Evolutionary conservation across 441 rosid species (phyloP), one percentile per base, ranked within the genome.

Genomic region (Flueggea neowawraea): DNA sequence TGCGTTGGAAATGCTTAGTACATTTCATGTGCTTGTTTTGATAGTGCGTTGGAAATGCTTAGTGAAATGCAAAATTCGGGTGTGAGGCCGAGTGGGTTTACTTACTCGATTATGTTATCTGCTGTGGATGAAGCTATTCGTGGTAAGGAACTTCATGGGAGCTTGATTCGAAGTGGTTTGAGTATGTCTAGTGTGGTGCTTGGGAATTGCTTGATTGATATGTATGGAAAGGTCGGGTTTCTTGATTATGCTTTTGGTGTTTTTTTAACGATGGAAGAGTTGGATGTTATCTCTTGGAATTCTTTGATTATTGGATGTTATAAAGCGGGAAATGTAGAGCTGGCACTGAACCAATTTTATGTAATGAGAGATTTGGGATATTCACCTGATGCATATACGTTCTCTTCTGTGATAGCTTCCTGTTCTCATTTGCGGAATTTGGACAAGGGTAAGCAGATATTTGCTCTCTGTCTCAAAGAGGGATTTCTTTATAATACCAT

Each of bases 281-380:
- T 80, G 66, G 86, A 91, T 78, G 71, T 76, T 33, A 64, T 83
- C 59, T 81, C 95, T 16, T 89, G 96, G 96, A 91, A 91, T 77
- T 75, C 86, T 31, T 69, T 85, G 71, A 85, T 91, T 52, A 73
- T 69, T 10, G 80, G 72, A 14, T 82, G 75, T 55, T 76, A 66
- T 58, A 73, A 75, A 69, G 75, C 77, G 2, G 88, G 95, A 13
- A 45, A 59, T 9, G 64, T 50, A 69, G 80, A 82, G 44, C 15
- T 70, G 43, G 95, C 84, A 43, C 60, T 87, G 56, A 58, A 76
- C 55, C 75, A 54, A 72, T 76, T 91, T 66, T 41, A 57, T 58
- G 17, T 68, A 31, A 84, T 87, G 95, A 80, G 81, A 45, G 72
- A 70, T 28, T 56, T 54, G 32, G 87, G 84, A 16, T 71, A 70